Base-by-base conservation (phyloP, 228 moss, liverwort and hornwort genomes). In the Sphagnum fallax region DNA sequence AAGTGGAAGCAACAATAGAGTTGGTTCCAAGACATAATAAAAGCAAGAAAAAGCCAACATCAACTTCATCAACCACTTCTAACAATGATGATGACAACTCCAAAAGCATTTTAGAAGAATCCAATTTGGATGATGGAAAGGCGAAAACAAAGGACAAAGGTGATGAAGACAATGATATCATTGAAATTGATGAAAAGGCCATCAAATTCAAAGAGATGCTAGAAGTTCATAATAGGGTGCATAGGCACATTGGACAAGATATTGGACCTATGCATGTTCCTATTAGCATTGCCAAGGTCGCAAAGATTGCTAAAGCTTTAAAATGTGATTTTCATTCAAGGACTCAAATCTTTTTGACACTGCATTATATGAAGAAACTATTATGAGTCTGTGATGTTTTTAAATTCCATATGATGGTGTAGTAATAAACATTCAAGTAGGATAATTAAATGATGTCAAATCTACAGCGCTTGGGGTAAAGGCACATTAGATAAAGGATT, bases 111-210 rank as follows among this genome's bases (percentile, higher is more conserved):
- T 82, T 79, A 18, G 79, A 73, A 10, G 70, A n/a, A 57, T 87
- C 80, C 49, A 80, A 87, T 10, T 69, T 71, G 6, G 81, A 85
- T 61, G 86, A 86, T 47, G 86, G 77, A 50, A 77, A 70, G 51
- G 4, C 52, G 10, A 80, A 78, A 4, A 16, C 62, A 47, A 74
- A 72, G 52, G 81, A 76, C 72, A 68, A 47, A 5, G 55, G 10
- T 55, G 66, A 32, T 16, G 81, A 51, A 4, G 52, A 73, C 47
- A 75, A 61, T 13, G 57, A 65, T 55, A 62, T 74, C 9, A 74
- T 83, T 58, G 93, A 88, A 57, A 82, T 92, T 50, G 94, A 98
- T 64, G 98, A 98, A 65, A 94, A 98, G 80, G 87, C 94, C 4
- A 81, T 83, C 5, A 87, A 89, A 18, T 92, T 98, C 71, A 98